These are phyloP conservation scores for Tuber brumale DNA, from an alignment of 495 filamentous ascomycete genomes.

Conservation along the genomic window DNA sequence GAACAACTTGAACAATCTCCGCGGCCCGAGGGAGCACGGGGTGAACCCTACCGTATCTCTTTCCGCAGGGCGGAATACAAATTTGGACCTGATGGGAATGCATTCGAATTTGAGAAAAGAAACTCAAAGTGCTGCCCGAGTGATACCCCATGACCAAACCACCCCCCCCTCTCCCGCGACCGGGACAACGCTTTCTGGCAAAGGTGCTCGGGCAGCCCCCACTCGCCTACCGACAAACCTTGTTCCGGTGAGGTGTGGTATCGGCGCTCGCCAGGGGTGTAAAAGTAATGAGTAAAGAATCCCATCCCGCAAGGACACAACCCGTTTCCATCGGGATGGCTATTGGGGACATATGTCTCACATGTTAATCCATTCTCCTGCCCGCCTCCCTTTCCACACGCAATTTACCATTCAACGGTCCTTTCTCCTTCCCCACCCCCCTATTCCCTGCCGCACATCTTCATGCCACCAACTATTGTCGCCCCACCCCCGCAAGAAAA, in stretches of 20 bases:
- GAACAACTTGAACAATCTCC: not conserved
- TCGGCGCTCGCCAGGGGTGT: not conserved
- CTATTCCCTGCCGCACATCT: not conserved
- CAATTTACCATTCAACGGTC: not conserved
- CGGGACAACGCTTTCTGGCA: not conserved
- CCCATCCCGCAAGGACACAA: not conserved
- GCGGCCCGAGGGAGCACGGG: too few relatives aligned
- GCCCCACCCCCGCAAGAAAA: not conserved
- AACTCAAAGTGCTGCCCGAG: not conserved
- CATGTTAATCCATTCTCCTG: not conserved
- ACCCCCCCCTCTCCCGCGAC: not conserved
- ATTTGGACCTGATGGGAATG: not conserved
- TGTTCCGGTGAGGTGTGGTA: not conserved
- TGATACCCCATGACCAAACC: not conserved
- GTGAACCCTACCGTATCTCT: not conserved
- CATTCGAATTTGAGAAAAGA: not conserved
- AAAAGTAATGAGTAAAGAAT: not conserved
- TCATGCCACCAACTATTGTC: not conserved
- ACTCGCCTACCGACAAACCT: not conserved
- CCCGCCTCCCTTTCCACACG: not conserved
- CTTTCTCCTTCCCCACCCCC: not conserved
- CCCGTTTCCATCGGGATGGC: not conserved
- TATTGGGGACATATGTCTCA: not conserved
- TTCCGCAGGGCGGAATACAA: not conserved
- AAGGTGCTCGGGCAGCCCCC: not conserved